phyloP scores from a whole-genome alignment of 2,329 filamentous ascomycete genomes.

The Trichophyton simii region DNA sequence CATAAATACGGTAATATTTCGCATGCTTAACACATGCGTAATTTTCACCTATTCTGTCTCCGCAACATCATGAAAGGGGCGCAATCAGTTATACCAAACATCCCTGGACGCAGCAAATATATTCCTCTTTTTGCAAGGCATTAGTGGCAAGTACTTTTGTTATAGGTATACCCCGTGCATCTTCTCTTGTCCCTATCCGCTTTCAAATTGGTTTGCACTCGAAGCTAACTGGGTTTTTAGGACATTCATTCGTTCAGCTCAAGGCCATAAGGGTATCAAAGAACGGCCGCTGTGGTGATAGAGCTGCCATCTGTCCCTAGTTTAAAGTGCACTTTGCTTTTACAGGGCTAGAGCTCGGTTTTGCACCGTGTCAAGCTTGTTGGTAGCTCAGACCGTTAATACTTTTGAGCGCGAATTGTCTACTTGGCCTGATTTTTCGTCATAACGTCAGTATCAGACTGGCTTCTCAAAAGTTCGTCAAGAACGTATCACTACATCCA shows the following conservation, averaged over 20 bases:
- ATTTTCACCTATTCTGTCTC: not conserved
- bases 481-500: not conserved
- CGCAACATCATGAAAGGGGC: not conserved
- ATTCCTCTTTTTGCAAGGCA: not conserved
- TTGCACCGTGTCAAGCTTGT: not conserved
- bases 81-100: not conserved
- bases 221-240: not conserved
- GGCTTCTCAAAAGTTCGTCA: not conserved
- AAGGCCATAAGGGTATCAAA: not conserved
- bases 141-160: not conserved
- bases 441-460: not conserved
- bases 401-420: not conserved
- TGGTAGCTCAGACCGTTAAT: not conserved
- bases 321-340: not conserved
- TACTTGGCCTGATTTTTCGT: not conserved
- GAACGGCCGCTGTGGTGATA: not conserved
- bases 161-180: not conserved
- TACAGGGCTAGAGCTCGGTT: not conserved
- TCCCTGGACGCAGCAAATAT: not conserved
- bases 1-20: not conserved
- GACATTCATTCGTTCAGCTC: not conserved
- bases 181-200: not conserved
- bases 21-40: not conserved
- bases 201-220: not conserved
- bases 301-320: not conserved